A percentile compares a stretch with the other conserved stretches of the same genome.
Conservation (phyloP, 768 basidiomycete species). For the Tricholoma bakamatsutake region DNA sequence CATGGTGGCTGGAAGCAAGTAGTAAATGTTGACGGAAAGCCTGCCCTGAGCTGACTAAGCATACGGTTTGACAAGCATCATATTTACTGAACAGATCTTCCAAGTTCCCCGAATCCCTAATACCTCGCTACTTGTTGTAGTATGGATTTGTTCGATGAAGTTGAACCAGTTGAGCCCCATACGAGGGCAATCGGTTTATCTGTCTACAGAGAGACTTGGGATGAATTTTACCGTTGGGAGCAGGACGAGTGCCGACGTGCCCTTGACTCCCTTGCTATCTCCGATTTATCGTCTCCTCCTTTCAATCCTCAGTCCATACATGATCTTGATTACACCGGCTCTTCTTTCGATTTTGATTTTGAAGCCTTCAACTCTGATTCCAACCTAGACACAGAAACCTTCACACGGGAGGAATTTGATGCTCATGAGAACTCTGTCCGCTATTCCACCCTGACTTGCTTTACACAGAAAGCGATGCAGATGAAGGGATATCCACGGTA, state of each 20-base stretch:
- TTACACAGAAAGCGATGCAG: conserved; percentile 1
- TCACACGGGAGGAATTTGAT: conserved; percentile 14
- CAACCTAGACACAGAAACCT: neutral
- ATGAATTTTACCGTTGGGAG: conserved; percentile 44
- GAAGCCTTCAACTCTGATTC: neutral
- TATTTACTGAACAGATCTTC: too few relatives aligned
- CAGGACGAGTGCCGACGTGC: conserved; percentile 17
- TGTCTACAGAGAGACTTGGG: conserved; percentile 35
- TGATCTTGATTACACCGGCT: neutral
- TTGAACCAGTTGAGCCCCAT: neutral
- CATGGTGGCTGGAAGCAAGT: conserved; percentile 20
- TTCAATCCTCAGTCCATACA: neutral
- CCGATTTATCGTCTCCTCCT: conserved; percentile 2
- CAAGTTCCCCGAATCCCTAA: too few relatives aligned
- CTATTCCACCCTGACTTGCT: conserved; percentile 7
- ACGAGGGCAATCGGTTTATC: conserved; percentile 16
- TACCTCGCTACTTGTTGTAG: neutral
- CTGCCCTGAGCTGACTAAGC: neutral
- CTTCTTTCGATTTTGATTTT: conserved; percentile 2
- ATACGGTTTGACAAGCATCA: too few relatives aligned
- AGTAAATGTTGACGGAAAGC: neutral
- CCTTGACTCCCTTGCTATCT: conserved; percentile 1
- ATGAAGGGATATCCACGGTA: conserved; percentile 25
- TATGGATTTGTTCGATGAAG: conserved; percentile 5
- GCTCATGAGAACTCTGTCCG: conserved; percentile 3